Evolutionary conservation across 352 stramenopile species (phyloP), one percentile per base, ranked within the genome.

Genomic region (Pilasporangium apinafurcum): DNA sequence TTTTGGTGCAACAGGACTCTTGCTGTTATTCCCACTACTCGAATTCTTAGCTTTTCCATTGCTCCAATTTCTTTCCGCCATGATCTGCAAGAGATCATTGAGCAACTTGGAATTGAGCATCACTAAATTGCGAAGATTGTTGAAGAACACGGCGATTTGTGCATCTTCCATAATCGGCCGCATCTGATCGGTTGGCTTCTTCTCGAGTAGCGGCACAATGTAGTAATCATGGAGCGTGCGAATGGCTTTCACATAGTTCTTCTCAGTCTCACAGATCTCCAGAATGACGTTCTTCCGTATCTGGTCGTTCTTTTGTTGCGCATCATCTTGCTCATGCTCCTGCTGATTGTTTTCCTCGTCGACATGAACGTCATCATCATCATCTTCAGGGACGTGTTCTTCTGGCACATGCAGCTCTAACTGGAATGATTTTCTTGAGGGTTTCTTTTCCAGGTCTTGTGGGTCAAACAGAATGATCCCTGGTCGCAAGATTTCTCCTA

Each of bases 141-240:
- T 90, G 48, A 93, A 93, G 36, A 93, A 93, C 13, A 93, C 82
- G 31, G 82, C 82, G 40, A 92, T 89, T 54, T 89, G 76, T 2
- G 77, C 72, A 55, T 94, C 78, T 24, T 82, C 66, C 69, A 89
- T 83, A 38, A 94, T 86, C 18, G 69, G 75, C 45, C 91, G 76
- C n/a, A n/a, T n/a, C n/a, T n/a, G n/a, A n/a, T n/a, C n/a, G n/a
- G n/a, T n/a, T n/a, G n/a, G n/a, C 28, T 67, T 69, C 44, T 80
- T 85, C 44, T 84, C 74, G 37, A 90, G 75, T 17, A 94, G 59
- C 20, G 75, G 67, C 26, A 87, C 75, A 25, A 94, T 85, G 51
- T 91, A 94, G 28, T 72, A 68, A 50, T 91, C 76, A 36, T 86
- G 65, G 18, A 94, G 65, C 32, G 73, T 76, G 34, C 74, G 66